These are phyloP conservation scores for Backusella parvicylindrica DNA, from an alignment of 192 early-diverging fungal genomes.

Conservation along the genomic window DNA sequence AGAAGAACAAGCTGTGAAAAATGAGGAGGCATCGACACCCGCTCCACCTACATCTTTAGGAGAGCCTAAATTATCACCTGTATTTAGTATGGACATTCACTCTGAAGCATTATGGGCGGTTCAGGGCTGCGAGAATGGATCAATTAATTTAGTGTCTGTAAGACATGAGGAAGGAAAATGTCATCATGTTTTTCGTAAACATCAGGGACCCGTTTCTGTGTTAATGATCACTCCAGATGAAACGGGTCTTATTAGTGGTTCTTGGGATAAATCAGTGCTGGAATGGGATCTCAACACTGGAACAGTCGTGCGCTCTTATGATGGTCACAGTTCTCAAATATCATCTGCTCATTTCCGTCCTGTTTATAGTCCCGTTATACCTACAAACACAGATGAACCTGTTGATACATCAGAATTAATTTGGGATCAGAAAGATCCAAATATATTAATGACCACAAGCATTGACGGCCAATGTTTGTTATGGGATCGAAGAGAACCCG, in stretches of 20 bases:
- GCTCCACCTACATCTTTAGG: neutral
- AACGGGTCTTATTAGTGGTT: constrained; percentile 80
- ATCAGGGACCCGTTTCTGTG: constrained; percentile 81
- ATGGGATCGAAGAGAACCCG: constrained; percentile 70
- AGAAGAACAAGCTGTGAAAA: constrained; percentile 16
- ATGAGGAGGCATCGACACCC: neutral
- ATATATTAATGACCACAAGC: constrained; percentile 67
- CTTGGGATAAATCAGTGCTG: constrained; percentile 88
- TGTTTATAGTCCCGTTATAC: constrained; percentile 10
- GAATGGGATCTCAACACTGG: constrained; percentile 89
- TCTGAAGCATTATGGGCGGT: constrained; percentile 87
- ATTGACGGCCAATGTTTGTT: constrained; percentile 70
- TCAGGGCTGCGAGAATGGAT: constrained; percentile 77
- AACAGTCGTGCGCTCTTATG: constrained; percentile 59
- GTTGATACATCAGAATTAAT: neutral
- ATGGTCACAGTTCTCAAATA: constrained; percentile 79
- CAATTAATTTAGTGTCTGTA: constrained; percentile 82
- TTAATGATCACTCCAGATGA: constrained; percentile 81
- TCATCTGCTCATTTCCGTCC: constrained; percentile 75
- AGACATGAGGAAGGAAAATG: constrained; percentile 94
- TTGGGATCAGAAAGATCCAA: constrained; percentile 18
- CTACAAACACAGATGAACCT: neutral
- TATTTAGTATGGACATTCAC: constrained; percentile 90
- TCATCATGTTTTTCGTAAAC: constrained; percentile 77
- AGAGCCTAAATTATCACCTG: constrained; percentile 79